A percentile compares a stretch with the other conserved stretches of the same genome.
phyloP scores from a whole-genome alignment of 1,139 yeast species.

The Lizanozyma gosingica region DNA sequence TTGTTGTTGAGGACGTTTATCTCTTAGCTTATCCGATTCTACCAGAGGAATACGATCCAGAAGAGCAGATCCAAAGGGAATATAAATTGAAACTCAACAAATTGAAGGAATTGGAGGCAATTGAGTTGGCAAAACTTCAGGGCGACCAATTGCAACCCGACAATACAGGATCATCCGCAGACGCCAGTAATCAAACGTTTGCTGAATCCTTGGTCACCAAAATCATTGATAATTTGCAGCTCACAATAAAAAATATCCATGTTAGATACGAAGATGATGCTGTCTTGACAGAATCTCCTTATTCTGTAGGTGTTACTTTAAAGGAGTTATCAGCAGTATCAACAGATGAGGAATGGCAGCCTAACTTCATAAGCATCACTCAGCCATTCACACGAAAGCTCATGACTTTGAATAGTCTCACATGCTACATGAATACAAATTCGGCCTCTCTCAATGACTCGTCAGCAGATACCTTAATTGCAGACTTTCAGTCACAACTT shows the following conservation, averaged over 20 bases:
- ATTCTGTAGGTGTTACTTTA: conserved; percentile 74
- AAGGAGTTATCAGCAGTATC: conserved; percentile 88
- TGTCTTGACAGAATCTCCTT: conserved; percentile 60
- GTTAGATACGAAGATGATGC: conserved; percentile 80
- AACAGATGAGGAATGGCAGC: conserved; percentile 77
- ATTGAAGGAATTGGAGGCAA: conserved; percentile 59
- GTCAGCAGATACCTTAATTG: not conserved
- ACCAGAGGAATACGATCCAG: conserved; percentile 46
- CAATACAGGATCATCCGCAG: conserved; percentile 28
- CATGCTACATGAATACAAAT: conserved; percentile 83
- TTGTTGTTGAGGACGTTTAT: conserved; percentile 82
- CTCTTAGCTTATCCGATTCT: conserved; percentile 69
- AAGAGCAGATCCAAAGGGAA: conserved; percentile 60
- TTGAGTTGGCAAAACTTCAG: conserved; percentile 37
- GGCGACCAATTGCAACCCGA: conserved; percentile 13
- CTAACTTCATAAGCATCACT: conserved; percentile 72
- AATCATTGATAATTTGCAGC: conserved; percentile 85
- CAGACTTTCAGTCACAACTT: not conserved
- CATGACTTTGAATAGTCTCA: conserved; percentile 63
- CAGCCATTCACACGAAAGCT: conserved; percentile 67
- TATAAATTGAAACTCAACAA: conserved; percentile 58
- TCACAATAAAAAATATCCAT: conserved; percentile 89
- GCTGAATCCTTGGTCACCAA: conserved; percentile 84
- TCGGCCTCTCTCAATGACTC: conserved; percentile 20
- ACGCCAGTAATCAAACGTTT: conserved; percentile 58